These are phyloP conservation scores for Penicillium sp. DNA, from an alignment of 2,329 filamentous ascomycete genomes.

Conservation along the genomic window DNA sequence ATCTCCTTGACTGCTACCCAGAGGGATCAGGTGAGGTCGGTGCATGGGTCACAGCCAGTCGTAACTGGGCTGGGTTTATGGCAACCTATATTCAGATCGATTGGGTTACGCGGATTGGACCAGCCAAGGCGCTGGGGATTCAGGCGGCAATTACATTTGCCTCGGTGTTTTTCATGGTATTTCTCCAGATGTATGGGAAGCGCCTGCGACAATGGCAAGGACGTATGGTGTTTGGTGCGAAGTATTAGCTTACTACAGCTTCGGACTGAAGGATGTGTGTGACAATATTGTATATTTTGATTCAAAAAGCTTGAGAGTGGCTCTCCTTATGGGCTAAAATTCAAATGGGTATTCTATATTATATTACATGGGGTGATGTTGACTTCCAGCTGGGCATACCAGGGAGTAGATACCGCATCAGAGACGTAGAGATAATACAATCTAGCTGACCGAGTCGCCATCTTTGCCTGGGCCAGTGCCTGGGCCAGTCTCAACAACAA, in stretches of 20 bases:
- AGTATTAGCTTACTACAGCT: neutral
- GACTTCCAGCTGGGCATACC: too few species aligned
- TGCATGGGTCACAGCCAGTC: slow-evolving; percentile 55
- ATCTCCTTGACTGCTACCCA: slow-evolving; percentile 57
- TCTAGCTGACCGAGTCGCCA: neutral
- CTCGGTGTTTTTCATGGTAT: slow-evolving; percentile 39
- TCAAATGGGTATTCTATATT: neutral
- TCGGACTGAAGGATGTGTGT: neutral
- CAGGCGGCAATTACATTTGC: slow-evolving; percentile 48
- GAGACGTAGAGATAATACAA: neutral
- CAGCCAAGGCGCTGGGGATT: slow-evolving; percentile 49
- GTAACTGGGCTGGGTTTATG: slow-evolving; percentile 55
- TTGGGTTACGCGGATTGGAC: slow-evolving; percentile 53
- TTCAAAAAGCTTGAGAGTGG: neutral
- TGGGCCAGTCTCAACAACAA: slow-evolving; percentile 66
- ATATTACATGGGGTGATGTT: neutral
- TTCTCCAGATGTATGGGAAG: slow-evolving; percentile 42
- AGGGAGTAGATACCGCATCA: neutral
- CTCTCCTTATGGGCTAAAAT: neutral
- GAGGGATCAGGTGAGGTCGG: slow-evolving; percentile 28
- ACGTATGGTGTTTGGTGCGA: slow-evolving; percentile 26
- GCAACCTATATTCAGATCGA: slow-evolving; percentile 49
- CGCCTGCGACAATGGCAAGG: slow-evolving; percentile 40
- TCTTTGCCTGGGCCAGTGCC: neutral
- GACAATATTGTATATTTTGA: neutral